These are phyloP conservation scores for Endoconidiophora polonica DNA, from an alignment of 2,329 filamentous ascomycete species.

Conservation along the genomic window DNA sequence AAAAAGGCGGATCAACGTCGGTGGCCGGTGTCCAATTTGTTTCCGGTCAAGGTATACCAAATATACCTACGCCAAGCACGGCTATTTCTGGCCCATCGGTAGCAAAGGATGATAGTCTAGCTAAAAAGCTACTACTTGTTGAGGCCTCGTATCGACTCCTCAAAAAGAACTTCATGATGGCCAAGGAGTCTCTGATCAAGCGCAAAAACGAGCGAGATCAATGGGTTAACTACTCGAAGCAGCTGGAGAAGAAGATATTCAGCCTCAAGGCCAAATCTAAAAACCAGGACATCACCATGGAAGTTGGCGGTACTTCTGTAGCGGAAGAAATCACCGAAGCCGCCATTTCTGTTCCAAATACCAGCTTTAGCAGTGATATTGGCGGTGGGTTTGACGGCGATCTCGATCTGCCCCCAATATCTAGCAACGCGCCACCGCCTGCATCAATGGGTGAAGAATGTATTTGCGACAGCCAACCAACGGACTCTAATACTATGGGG, in stretches of 20 bases:
- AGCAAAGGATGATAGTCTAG: too few relatives aligned
- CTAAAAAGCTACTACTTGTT: conserved; percentile 12
- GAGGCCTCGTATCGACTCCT: conserved; percentile 26
- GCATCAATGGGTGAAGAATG: conserved; percentile 1
- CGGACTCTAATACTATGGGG: not conserved
- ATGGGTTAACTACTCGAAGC: conserved; percentile 30
- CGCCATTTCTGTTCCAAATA: conserved; percentile 4
- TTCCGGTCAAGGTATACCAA: too few relatives aligned
- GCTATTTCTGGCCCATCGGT: too few relatives aligned
- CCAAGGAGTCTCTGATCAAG: conserved; percentile 24
- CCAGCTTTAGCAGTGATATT: conserved; percentile 2
- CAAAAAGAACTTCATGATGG: conserved; percentile 24
- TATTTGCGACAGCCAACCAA: conserved; percentile 10
- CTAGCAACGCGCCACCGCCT: not conserved
- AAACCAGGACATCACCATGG: conserved; percentile 12
- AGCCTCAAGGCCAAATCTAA: conserved; percentile 15
- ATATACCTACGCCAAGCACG: too few relatives aligned
- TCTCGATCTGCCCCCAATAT: not conserved
- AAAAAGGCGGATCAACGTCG: too few relatives aligned
- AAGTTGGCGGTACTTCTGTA: not conserved
- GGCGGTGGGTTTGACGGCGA: not conserved
- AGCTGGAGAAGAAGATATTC: conserved; percentile 26
- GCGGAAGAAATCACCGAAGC: conserved; percentile 4
- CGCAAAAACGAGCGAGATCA: conserved; percentile 26
- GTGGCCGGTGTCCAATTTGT: too few relatives aligned